Evolutionary conservation across 208 protist genomes (phyloP).

Genomic region (Leishmania major): DNA sequence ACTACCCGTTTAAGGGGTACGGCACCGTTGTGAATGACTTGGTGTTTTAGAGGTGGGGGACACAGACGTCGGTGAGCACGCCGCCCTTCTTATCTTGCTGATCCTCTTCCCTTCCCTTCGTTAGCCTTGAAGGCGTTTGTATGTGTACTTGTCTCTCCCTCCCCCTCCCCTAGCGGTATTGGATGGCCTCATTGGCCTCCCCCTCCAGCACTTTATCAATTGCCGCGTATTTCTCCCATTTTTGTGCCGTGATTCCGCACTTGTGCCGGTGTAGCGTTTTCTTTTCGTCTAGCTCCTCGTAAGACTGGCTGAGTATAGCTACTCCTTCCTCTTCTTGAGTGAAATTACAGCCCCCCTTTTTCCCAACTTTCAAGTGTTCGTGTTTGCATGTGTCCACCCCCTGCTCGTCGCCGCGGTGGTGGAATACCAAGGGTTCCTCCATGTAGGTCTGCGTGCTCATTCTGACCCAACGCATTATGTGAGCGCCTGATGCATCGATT

Average conservation of each 20-base stretch:
- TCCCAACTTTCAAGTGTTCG: not conserved
- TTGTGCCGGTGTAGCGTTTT: not conserved
- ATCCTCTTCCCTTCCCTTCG: not conserved
- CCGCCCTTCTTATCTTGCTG: not conserved
- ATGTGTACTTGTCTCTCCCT: not conserved
- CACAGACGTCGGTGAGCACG: not conserved
- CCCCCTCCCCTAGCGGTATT: not conserved
- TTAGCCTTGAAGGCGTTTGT: not conserved
- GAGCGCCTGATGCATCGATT: not conserved
- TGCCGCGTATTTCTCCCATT: not conserved
- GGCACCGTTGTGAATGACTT: slow-evolving; percentile 32
- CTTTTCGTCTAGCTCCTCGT: not conserved
- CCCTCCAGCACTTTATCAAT: not conserved
- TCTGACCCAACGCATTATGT: not conserved
- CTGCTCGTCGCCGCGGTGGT: not conserved
- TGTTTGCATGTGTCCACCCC: not conserved
- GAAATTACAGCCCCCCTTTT: not conserved
- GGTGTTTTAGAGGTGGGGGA: slow-evolving; percentile 12
- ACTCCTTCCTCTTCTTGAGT: not conserved
- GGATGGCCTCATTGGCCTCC: not conserved
- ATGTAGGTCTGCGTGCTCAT: not conserved
- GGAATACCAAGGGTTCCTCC: not conserved
- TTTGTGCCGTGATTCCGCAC: not conserved
- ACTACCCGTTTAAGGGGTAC: slow-evolving; percentile 69
- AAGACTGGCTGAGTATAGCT: not conserved